Evolutionary conservation across 2,329 filamentous ascomycete species (phyloP), one percentile per base, ranked within the genome.

Genomic region (Cordyceps fumosorosea): DNA sequence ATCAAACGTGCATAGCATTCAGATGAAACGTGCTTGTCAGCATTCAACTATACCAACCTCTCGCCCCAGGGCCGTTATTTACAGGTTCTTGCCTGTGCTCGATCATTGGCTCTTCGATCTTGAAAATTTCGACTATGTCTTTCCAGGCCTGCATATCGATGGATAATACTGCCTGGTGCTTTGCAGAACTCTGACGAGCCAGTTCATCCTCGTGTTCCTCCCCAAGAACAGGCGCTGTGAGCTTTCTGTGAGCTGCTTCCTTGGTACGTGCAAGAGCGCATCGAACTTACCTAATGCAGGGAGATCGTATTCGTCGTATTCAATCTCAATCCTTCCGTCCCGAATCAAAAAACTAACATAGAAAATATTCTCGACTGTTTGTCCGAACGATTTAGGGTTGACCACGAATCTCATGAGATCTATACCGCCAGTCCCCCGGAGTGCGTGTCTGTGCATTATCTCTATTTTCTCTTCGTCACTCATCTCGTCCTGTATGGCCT

Each of bases 331-430:
- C 64, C 84, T 85, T 12, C 92, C 92, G 75, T 99, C 95, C 63
- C 90, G 86, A 64, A 98, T 91, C 64, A 99, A 77, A 71, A 99
- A 99, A 72, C 91, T 96, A 67, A 96, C 85, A 72, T 98, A 98
- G 74, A 99, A 99, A 69, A 99, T 80, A 69, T 99, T 99, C 73
- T 99, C 95, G 7, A 99, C 87, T 0, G 92, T 96, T 74, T 99
- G 95, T 0, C 91, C 91, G 69, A 98, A 99, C 0, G 91, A 96
- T 45, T 79, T 79, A 0, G 95, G 95, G 68, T 99, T 96, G 66
- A 98, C 84, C 47, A 92, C 90, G 67, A 97, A 98, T 58, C 89
- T 86, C 73, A 97, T 89, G 14, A 97, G 76, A 56, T 90, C 86
- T 3, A 96, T 84, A 18, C 90, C 90, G 1, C 87, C 87, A 2